Evolutionary conservation across 1,284 basidiomycete species (phyloP), one percentile per base, ranked within the genome.

Genomic region (Phlebopus sp.): DNA sequence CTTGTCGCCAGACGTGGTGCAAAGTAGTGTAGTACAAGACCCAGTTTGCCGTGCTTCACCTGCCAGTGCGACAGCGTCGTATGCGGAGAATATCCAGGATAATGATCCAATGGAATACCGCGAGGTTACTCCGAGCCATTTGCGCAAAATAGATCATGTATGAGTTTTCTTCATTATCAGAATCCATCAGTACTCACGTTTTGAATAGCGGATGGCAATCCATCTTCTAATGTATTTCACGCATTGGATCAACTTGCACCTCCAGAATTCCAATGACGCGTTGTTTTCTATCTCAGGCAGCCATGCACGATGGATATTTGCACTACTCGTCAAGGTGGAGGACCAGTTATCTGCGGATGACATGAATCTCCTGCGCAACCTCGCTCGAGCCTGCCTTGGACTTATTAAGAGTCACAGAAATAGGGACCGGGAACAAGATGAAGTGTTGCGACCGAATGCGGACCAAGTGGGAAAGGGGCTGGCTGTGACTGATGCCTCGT

Each of bases 301-400:
- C 18, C 90, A 95, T 59, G 79, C 82, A 2, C 80, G 79, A 29
- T 97, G 94, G 93, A 82, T 93, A 38, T 92, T 96, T 65, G 76
- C 79, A 3, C 76, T 95, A 37, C 75, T 97, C 13, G 73, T 85
- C 14, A 76, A 82, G 37, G 71, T 94, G 17, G 90, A 93, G 47
- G 77, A 82, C 11, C 74, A 81, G 29, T 70, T 95, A 27, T 78
- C 82, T 31, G 81, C 86, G 13, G 88, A 92, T 51, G 87, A 96
- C 57, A 86, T 88, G 67, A 86, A 81, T 55, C 73, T 80, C 2
- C 67, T 97, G 44, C 84, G 94, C 14, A 84, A 79, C 44, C 77
- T 97, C 21, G 89, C 86, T 2, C 82, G 91, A 29, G 82, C 80
- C 3, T 85, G 86, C 58, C 73, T 90, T 25, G 71, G 73, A 17